phyloP scores from a whole-genome alignment of 2,329 filamentous ascomycete species.

The Blumeriella jaapii region DNA sequence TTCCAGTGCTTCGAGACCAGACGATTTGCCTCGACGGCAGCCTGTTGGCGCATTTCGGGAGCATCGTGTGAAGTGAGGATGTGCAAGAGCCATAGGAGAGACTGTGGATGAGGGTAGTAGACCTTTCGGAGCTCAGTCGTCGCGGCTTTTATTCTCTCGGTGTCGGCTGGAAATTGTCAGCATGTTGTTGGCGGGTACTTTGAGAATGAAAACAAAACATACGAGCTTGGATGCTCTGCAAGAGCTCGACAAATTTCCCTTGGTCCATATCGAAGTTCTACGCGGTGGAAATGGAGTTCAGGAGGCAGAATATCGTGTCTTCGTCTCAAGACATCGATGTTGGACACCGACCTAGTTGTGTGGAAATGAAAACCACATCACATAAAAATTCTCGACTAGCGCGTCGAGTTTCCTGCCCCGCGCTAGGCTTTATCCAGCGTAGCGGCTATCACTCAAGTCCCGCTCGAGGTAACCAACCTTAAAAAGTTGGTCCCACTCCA shows the following conservation, averaged over 20 bases:
- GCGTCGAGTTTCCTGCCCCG: too few species aligned
- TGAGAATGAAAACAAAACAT: slow-evolving; percentile 35
- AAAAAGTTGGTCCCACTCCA: too few species aligned
- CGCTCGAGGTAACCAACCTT: too few species aligned
- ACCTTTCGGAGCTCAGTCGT: slow-evolving; percentile 85
- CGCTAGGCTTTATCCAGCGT: too few species aligned
- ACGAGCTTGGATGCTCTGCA: slow-evolving; percentile 83
- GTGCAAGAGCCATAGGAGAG: slow-evolving; percentile 77
- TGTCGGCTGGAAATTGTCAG: slow-evolving; percentile 54
- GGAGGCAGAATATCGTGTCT: too few species aligned
- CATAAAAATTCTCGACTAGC: too few species aligned
- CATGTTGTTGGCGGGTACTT: slow-evolving; percentile 8
- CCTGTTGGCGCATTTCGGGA: slow-evolving; percentile 63
- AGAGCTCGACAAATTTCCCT: slow-evolving; percentile 73
- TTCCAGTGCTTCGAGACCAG: slow-evolving; percentile 81
- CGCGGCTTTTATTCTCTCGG: slow-evolving; percentile 77
- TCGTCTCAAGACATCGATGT: slow-evolving; percentile 10
- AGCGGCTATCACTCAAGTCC: too few species aligned
- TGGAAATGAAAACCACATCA: too few species aligned
- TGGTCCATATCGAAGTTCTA: slow-evolving; percentile 52
- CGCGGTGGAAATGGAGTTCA: slow-evolving; percentile 3
- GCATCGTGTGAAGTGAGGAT: slow-evolving; percentile 67
- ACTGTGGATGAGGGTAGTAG: slow-evolving; percentile 79
- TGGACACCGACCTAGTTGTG: too few species aligned
- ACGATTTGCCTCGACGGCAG: slow-evolving; percentile 79